Evolutionary conservation across 106 monocot genomes (phyloP).

Genomic region (Dendrobium chrysotoxum): DNA sequence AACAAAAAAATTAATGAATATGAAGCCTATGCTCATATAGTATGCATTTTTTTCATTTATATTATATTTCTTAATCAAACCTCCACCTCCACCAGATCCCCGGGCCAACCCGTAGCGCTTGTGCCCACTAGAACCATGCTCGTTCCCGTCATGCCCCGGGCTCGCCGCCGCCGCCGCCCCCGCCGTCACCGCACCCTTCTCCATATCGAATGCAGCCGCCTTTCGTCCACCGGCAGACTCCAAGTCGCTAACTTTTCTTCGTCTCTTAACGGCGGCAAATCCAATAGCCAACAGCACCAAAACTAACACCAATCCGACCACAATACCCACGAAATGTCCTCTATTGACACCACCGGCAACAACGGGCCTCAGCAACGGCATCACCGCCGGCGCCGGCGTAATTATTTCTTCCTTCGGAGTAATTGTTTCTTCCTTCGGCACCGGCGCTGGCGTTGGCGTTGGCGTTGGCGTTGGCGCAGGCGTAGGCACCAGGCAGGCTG

Average conservation of each 20-base stretch:
- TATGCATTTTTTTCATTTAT: neutral
- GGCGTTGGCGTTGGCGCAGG: neutral
- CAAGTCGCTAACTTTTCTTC: neutral
- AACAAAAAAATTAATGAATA: too few species aligned
- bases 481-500: neutral
- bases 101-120: neutral
- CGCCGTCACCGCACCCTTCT: neutral
- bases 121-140: neutral
- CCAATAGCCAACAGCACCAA: neutral
- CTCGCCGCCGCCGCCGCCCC: neutral
- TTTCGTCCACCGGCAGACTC: conserved; percentile 15
- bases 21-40: neutral
- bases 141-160: neutral
- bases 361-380: too few species aligned
- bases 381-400: neutral
- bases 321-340: neutral
- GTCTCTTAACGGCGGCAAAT: neutral
- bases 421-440: too few species aligned
- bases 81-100: neutral
- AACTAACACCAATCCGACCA: neutral
- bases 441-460: neutral
- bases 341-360: too few species aligned
- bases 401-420: too few species aligned
- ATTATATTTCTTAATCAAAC: neutral
- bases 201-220: neutral